phyloP scores from a whole-genome alignment of 108 stramenopile genomes.

The Pelagomonas calceolata region DNA sequence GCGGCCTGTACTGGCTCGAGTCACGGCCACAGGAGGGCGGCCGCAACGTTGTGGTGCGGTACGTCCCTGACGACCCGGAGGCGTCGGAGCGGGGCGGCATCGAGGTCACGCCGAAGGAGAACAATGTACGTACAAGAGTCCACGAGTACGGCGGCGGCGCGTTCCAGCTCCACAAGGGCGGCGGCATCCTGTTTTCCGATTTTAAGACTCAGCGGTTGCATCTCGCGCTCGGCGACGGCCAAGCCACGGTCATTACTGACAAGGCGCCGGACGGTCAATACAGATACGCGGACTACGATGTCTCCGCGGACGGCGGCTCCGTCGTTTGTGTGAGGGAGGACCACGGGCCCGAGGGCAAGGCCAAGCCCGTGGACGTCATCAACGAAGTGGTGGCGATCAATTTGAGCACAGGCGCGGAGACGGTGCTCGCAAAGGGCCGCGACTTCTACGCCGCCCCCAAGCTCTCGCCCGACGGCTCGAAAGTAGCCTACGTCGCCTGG shows the following conservation, averaged over 20 bases:
- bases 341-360: constrained; percentile 20
- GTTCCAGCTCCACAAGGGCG: constrained; percentile 24
- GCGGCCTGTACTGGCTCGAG: constrained; percentile 31
- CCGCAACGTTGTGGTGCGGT: constrained; percentile 43
- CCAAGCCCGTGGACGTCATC: constrained; percentile 38
- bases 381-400: constrained; percentile 49
- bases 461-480: constrained; percentile 27
- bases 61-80: constrained; percentile 2
- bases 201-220: constrained; percentile 43
- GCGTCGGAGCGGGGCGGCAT: constrained; percentile 22
- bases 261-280: constrained; percentile 10
- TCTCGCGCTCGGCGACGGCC: neutral
- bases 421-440: constrained; percentile 47
- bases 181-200: constrained; percentile 37
- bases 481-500: constrained; percentile 50
- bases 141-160: constrained; percentile 72
- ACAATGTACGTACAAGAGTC: constrained; percentile 52
- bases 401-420: neutral
- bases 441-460: constrained; percentile 57
- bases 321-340: constrained; percentile 17
- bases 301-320: constrained; percentile 15
- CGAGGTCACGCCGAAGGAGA: constrained; percentile 40
- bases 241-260: neutral
- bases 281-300: constrained; percentile 52
- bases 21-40: constrained; percentile 54